Conservation (phyloP, 306 rosid genomes). For the Sicyos edulis region DNA sequence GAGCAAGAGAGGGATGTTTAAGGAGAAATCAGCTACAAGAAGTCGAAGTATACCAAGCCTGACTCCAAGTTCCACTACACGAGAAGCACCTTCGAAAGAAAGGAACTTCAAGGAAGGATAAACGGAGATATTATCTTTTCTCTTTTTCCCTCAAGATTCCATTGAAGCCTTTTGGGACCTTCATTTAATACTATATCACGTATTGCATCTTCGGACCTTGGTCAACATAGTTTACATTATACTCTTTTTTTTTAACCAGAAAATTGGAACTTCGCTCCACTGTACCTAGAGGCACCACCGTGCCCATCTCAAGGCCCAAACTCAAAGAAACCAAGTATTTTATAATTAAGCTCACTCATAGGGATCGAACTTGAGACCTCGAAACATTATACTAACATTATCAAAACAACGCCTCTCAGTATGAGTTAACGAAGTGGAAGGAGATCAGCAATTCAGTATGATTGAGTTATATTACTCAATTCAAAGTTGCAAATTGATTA, state of each 20-base stretch:
- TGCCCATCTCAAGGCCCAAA: too few species aligned
- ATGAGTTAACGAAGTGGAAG: background rate
- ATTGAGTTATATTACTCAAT: background rate
- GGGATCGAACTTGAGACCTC: too few species aligned
- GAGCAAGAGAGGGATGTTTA: background rate
- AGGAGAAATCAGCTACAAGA: slow-evolving; percentile 14
- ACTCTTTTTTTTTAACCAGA: too few species aligned
- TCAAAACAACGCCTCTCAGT: background rate
- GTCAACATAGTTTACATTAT: background rate
- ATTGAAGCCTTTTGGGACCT: background rate
- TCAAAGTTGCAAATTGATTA: background rate
- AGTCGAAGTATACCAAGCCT: background rate
- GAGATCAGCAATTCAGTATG: background rate
- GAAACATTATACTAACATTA: background rate
- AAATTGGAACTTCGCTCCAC: too few species aligned
- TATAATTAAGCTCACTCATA: too few species aligned
- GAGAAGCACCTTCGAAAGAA: background rate
- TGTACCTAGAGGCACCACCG: too few species aligned
- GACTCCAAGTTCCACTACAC: background rate
- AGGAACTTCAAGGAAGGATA: background rate
- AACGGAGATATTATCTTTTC: background rate
- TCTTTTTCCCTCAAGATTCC: background rate
- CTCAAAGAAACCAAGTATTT: too few species aligned
- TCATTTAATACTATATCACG: background rate
- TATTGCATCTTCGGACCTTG: background rate